phyloP scores from a whole-genome alignment of 2,329 filamentous ascomycete species.

The Colletotrichum noveboracense region DNA sequence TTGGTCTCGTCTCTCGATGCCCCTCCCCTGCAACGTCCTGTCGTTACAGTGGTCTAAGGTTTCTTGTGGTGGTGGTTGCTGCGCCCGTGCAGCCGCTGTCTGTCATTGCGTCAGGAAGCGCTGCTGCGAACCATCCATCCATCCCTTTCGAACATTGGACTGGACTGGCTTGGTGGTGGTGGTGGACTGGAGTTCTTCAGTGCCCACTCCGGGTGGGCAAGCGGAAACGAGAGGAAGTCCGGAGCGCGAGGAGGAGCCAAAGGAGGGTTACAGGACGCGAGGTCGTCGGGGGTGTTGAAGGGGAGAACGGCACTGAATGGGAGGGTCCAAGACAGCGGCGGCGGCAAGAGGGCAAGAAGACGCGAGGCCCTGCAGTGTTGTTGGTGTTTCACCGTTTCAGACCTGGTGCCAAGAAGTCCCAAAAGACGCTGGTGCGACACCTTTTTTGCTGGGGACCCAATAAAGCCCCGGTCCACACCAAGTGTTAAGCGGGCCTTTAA shows the following conservation, averaged over 20 bases:
- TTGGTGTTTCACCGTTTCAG: conserved; percentile 19
- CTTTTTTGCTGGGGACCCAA: not conserved
- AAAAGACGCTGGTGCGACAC: conserved; percentile 12
- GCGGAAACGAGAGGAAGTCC: not conserved
- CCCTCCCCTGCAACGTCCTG: not conserved
- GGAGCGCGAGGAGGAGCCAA: not conserved
- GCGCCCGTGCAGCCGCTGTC: conserved; percentile 13
- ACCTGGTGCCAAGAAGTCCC: conserved; percentile 7
- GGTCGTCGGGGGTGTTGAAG: not conserved
- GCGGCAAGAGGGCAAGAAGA: not conserved
- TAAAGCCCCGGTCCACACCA: not conserved
- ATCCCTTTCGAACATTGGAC: not conserved
- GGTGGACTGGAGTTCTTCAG: not conserved
- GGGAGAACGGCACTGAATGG: not conserved
- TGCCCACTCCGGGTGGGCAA: not conserved
- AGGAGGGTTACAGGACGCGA: not conserved
- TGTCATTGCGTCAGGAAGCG: conserved; percentile 20
- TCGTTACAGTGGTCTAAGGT: not conserved
- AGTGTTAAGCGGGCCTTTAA: not conserved
- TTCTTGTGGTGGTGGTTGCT: not conserved
- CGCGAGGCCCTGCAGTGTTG: not conserved
- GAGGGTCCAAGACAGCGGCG: not conserved
- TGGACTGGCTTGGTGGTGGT: not conserved
- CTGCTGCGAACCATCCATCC: not conserved
- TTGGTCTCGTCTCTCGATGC: not conserved